phyloP scores from a whole-genome alignment of 768 basidiomycete genomes.

The Mycena leptocephala region DNA sequence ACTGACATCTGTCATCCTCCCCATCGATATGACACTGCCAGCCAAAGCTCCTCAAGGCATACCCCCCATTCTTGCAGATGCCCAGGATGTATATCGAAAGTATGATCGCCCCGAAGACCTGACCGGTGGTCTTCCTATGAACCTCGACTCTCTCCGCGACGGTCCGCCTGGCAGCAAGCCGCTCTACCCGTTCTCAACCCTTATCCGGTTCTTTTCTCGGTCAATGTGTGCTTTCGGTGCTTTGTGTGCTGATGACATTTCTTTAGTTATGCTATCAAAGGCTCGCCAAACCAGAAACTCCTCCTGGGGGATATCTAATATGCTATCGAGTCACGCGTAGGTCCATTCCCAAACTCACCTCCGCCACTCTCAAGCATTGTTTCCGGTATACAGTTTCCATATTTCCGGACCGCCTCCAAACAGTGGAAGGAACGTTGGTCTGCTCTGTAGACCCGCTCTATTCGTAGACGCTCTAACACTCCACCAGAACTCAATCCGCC shows the following conservation, averaged over 20 bases:
- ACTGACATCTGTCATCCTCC: too few species aligned
- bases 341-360: conserved; percentile 45
- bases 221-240: conserved; percentile 25
- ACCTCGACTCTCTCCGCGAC: conserved; percentile 89
- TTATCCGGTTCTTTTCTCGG: conserved; percentile 75
- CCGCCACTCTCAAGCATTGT: conserved; percentile 24
- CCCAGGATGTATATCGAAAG: conserved; percentile 69
- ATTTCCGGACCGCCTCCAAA: conserved; percentile 88
- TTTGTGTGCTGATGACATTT: conserved; percentile 29
- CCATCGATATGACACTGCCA: too few species aligned
- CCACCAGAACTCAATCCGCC: conserved; percentile 88
- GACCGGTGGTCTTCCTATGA: conserved; percentile 88
- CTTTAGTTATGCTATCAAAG: conserved; percentile 90
- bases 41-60: conserved; percentile 74
- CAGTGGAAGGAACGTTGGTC: conserved; percentile 82
- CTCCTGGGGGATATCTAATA: conserved; percentile 93
- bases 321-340: conserved; percentile 89
- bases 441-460: conserved; percentile 38
- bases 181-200: conserved; percentile 92
- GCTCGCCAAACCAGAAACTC: conserved; percentile 89
- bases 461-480: too few species aligned
- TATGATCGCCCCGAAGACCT: conserved; percentile 88
- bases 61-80: conserved; percentile 76
- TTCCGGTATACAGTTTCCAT: conserved; percentile 79
- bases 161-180: conserved; percentile 93